phyloP scores from a whole-genome alignment of 306 rosid genomes.

The Argentina anserina region DNA sequence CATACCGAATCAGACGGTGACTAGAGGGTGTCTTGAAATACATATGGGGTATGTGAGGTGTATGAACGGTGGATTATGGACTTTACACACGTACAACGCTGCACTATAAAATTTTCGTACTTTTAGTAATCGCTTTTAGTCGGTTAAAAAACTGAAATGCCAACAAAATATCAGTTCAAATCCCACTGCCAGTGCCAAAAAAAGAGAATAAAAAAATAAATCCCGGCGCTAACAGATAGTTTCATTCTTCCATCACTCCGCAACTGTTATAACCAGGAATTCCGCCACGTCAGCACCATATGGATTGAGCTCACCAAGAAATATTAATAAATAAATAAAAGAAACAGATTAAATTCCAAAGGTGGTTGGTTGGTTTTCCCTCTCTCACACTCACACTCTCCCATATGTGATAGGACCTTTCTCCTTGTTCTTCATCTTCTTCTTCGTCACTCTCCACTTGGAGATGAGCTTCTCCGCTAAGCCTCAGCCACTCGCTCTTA shows the following conservation, averaged over 20 bases:
- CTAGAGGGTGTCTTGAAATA: too few species aligned
- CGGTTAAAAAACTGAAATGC: too few species aligned
- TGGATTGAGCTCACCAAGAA: conserved; percentile 18
- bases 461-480: conserved; percentile 48
- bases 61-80: too few species aligned
- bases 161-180: neutral
- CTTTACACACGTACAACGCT: too few species aligned
- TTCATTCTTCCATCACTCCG: neutral
- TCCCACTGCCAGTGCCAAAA: neutral
- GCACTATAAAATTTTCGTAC: too few species aligned
- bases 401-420: conserved; percentile 11
- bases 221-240: neutral
- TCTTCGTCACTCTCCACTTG: too few species aligned
- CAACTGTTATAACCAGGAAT: conserved; percentile 3
- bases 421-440: conserved; percentile 19
- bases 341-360: neutral
- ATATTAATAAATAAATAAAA: neutral
- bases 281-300: conserved; percentile 23
- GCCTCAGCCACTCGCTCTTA: conserved; percentile 35
- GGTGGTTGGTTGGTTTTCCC: conserved; percentile 8
- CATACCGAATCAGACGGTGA: too few species aligned
- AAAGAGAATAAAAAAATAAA: neutral
- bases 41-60: too few species aligned
- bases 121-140: too few species aligned
- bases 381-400: conserved; percentile 13